phyloP scores from a whole-genome alignment of 129 eudicot genomes.

The Daucus carota region DH1_v3.0 NC_030384.2:48825501-48826000 shows the following conservation, averaged over 20 bases:
- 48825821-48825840: constrained; percentile 63
- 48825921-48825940: constrained; percentile 32
- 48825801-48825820: constrained; percentile 96
- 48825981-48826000: constrained; percentile 90
- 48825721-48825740: neutral
- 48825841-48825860: constrained; percentile 22
- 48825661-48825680: neutral
- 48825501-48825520: constrained; percentile 32
- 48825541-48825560: constrained; percentile 76
- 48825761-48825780: constrained; percentile 67
- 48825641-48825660: neutral
- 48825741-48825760: constrained; percentile 64
- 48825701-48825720: neutral
- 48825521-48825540: constrained; percentile 56
- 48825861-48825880: constrained; percentile 22
- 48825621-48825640: constrained; percentile 7
- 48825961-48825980: constrained; percentile 83
- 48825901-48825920: constrained; percentile 42
- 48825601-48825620: constrained; percentile 79
- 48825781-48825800: constrained; percentile 43
- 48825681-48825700: neutral
- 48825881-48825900: constrained; percentile 34
- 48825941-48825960: constrained; percentile 49
- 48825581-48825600: constrained; percentile 69
- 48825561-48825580: constrained; percentile 73